Evolutionary conservation across 2,329 filamentous ascomycete genomes (phyloP).

Genomic region (Neospermospora avenae): DNA sequence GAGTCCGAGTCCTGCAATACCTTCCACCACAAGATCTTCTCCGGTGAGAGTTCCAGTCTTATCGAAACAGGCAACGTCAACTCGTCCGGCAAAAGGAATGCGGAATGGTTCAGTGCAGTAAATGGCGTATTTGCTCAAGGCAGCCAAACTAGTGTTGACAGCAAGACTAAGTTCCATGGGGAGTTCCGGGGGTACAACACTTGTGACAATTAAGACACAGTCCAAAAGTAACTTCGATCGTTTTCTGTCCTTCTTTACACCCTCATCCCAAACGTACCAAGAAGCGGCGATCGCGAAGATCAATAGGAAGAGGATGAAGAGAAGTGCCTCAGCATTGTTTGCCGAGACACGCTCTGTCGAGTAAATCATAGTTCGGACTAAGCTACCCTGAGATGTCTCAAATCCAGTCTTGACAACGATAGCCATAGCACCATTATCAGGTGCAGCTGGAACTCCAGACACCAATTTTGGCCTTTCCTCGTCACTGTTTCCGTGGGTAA

Average conservation of each 20-base stretch:
- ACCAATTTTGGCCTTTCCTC: constrained; percentile 68
- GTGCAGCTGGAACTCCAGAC: constrained; percentile 77
- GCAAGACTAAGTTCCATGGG: constrained; percentile 98
- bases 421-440: constrained; percentile 90
- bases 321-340: constrained; percentile 92
- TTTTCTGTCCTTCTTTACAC: constrained; percentile 90
- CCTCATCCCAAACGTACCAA: constrained; percentile 99
- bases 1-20: constrained; percentile 84
- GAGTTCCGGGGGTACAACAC: constrained; percentile 95
- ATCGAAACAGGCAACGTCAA: constrained; percentile 97
- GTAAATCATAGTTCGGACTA: constrained; percentile 99
- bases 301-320: constrained; percentile 95
- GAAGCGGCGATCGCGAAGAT: constrained; percentile 96
- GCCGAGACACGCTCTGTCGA: constrained; percentile 98
- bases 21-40: constrained; percentile 94
- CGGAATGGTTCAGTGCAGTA: constrained; percentile 99
- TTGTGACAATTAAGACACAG: constrained; percentile 95
- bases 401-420: constrained; percentile 97
- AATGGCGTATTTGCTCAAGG: constrained; percentile 91
- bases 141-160: constrained; percentile 95
- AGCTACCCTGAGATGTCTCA: constrained; percentile 95
- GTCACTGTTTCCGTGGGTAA: constrained; percentile 80
- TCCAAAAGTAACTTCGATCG: constrained; percentile 95
- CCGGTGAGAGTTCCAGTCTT: constrained; percentile 97
- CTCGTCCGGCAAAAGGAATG: constrained; percentile 91